Evolutionary conservation across 164 flowering plant species (phyloP).

Genomic region (Sedum album): DNA sequence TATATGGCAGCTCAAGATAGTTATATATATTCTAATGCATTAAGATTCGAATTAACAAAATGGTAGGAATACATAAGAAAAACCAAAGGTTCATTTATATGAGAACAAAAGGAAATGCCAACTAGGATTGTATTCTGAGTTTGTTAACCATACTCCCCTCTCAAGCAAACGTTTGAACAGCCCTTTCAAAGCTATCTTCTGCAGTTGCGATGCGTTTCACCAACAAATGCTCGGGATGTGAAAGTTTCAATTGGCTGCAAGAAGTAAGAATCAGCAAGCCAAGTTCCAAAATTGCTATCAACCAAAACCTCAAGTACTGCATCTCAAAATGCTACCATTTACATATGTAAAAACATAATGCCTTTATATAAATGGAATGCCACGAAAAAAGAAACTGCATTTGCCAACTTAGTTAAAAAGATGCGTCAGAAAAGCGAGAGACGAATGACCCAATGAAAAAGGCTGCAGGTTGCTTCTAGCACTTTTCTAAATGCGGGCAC

Average conservation of each 20-base stretch:
- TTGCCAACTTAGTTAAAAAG: background rate
- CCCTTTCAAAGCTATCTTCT: slow-evolving; percentile 80
- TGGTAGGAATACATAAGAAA: background rate
- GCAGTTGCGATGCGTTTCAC: slow-evolving; percentile 58
- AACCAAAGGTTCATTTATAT: background rate
- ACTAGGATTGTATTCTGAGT: background rate
- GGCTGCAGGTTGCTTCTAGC: too few relatives aligned
- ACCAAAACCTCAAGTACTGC: background rate
- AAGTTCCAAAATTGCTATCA: background rate
- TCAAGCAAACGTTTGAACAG: slow-evolving; percentile 60
- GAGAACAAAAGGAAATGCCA: background rate
- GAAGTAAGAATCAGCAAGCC: slow-evolving; percentile 4
- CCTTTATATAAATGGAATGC: background rate
- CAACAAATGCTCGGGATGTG: slow-evolving; percentile 73
- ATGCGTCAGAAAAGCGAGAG: background rate
- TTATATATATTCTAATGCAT: too few relatives aligned
- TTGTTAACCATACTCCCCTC: background rate
- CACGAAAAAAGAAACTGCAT: background rate
- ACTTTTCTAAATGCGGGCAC: too few relatives aligned
- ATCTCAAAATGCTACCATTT: too few relatives aligned
- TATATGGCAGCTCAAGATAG: too few relatives aligned
- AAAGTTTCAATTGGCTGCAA: slow-evolving; percentile 85
- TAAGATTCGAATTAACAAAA: too few relatives aligned
- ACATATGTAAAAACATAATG: too few relatives aligned
- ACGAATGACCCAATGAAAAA: too few relatives aligned